Base-by-base conservation (phyloP, 768 basidiomycete species). In the Tulasnella sp. region DNA sequence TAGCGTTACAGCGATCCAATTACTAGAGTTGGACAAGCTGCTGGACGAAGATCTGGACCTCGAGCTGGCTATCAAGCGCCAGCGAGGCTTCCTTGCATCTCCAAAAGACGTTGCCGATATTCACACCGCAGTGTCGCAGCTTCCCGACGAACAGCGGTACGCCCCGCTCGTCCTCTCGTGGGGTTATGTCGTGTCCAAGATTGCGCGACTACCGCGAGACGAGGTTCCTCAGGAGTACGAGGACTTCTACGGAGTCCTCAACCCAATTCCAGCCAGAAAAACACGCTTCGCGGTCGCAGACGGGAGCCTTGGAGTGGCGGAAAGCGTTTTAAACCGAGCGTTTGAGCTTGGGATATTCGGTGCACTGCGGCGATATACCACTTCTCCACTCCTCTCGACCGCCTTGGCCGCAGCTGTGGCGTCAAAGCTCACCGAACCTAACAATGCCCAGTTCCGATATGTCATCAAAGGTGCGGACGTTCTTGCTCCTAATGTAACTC, bases 1-100 rank as follows among this genome's bases (percentile, higher is more conserved):
- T 91, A 88, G 91, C n/a, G 83, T 94, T 71, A 77, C 71, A 31
- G 77, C 77, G 54, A 70, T 77, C 38, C 77, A 78, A 52, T 29
- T 78, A n/a, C 45, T 78, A 29, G 64, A 74, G 22, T 34, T 81
- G 17, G 79, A 76, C 39, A 72, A 78, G 42, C 86, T 96, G 77
- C 89, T 89, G 77, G 82, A 94, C 72, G 94, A 95, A 81, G 86
- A 93, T 25, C 84, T 96, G 64, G 92, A 96, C 81, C 85, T 96
- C 72, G 94, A 96, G 82, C n/a, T 67, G 25, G 75, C 84, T 85
- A 40, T 84, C 90, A 40, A 52, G 14, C 45, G 69, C n/a, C 69
- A 64, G 31, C 68, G 79, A 39, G 74, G 78, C n/a, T 78, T 67
- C 93, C 92, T 87, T 58, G 80, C 90, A 1, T 89, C 89, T 14